Conservation (phyloP, 139 green algal genomes). For the Trebouxia sp. region DNA sequence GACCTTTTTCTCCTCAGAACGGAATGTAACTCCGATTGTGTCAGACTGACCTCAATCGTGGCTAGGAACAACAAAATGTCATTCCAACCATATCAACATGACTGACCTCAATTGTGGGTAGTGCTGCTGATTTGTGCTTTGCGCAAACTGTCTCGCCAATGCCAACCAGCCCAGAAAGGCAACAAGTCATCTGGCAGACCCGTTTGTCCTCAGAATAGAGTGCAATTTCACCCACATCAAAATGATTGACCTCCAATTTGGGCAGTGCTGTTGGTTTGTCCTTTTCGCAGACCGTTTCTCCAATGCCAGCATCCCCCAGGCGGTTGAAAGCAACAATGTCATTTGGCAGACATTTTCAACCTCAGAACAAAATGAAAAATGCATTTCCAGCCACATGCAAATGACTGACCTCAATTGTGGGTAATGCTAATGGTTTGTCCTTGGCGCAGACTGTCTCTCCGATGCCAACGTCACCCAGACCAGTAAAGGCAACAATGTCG, state of each 20-base stretch:
- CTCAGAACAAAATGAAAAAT: too few species aligned
- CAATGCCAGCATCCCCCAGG: conserved; percentile 79
- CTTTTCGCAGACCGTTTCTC: conserved; percentile 87
- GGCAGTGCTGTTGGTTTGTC: conserved; percentile 72
- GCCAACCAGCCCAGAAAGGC: conserved; percentile 65
- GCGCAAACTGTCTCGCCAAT: conserved; percentile 96
- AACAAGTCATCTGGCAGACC: too few species aligned
- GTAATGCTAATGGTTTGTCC: conserved; percentile 69
- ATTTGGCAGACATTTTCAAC: too few species aligned
- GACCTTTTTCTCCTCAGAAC: too few species aligned
- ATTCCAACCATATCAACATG: too few species aligned
- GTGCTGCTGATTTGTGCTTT: conserved; percentile 46
- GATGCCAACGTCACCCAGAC: conserved; percentile 79
- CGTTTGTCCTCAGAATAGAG: too few species aligned
- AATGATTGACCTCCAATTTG: conserved; percentile 77
- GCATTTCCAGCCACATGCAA: not conserved
- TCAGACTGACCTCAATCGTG: too few species aligned
- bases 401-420: conserved; percentile 80
- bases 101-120: too few species aligned
- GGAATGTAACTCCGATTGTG: too few species aligned
- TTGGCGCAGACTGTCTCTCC: conserved; percentile 91
- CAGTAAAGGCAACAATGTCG: conserved; percentile 92
- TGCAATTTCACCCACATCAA: not conserved
- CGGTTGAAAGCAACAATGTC: conserved; percentile 93
- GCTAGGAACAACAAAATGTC: too few species aligned